A percentile compares a stretch with the other conserved stretches of the same genome.
Evolutionary conservation across 768 basidiomycete species (phyloP).

Genomic region (Phaeotremella skinneri): DNA sequence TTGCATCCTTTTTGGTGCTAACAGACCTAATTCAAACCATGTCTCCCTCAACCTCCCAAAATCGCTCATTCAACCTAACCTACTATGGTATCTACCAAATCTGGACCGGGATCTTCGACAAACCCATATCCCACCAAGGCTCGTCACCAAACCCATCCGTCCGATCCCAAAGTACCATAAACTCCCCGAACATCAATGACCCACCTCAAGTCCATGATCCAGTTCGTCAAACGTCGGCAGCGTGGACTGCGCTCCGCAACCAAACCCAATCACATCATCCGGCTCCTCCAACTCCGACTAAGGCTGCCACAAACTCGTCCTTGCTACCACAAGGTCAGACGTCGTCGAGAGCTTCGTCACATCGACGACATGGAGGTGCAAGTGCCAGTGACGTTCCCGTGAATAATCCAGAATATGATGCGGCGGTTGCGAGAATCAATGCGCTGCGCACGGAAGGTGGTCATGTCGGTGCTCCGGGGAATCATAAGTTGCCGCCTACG

Average conservation of each 20-base stretch:
- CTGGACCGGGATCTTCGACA: conserved; percentile 29
- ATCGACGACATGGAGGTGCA: no score
- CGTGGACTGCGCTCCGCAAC: conserved; percentile 19
- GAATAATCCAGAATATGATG: conserved; percentile 15
- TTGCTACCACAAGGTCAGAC: not conserved
- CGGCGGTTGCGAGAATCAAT: conserved; percentile 10
- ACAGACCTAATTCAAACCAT: conserved; percentile 43
- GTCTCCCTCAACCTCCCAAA: conserved; percentile 25
- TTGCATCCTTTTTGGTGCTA: not conserved
- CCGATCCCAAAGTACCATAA: not conserved
- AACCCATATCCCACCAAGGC: conserved; percentile 2
- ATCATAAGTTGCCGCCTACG: conserved; percentile 19
- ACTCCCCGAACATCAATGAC: not conserved
- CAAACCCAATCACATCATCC: conserved; percentile 4
- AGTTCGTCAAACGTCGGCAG: conserved; percentile 14
- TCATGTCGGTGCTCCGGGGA: conserved; percentile 7
- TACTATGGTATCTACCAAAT: conserved; percentile 44
- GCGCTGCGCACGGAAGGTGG: not conserved
- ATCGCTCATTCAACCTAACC: conserved; percentile 37
- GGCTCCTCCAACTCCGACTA: conserved; percentile 14
- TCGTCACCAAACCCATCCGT: not conserved
- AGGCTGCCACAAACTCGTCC: conserved; percentile 10
- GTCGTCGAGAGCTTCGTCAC: no score
- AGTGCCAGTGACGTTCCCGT: not conserved
- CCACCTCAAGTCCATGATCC: conserved; percentile 1